Evolutionary conservation across 768 basidiomycete genomes (phyloP).

Genomic region (Panaeolus papilionaceus): DNA sequence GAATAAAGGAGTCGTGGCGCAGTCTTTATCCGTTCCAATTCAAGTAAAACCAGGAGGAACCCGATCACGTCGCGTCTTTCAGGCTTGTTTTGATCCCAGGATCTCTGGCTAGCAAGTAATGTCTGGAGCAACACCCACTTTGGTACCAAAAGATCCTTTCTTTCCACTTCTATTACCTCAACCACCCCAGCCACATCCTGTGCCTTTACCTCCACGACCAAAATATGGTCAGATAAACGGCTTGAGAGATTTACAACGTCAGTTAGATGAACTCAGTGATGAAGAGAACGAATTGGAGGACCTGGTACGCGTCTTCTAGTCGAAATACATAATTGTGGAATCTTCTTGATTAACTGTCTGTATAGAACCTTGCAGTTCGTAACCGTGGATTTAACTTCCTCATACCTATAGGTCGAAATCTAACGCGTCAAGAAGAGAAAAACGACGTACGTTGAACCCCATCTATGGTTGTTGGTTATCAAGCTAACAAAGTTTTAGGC

Average conservation of each 20-base stretch:
- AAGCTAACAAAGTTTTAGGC: constrained; percentile 35
- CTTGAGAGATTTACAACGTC: constrained; percentile 70
- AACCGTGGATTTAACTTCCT: constrained; percentile 72
- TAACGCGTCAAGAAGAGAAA: constrained; percentile 84
- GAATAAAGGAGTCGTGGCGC: neutral
- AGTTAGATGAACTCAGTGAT: constrained; percentile 86
- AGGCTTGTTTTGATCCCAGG: neutral
- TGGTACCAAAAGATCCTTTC: constrained; percentile 66
- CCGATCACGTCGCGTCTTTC: neutral
- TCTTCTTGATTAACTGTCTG: constrained; percentile 17
- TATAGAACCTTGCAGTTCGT: constrained; percentile 58
- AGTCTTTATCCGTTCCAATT: neutral
- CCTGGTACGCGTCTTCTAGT: constrained; percentile 44
- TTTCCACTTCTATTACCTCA: constrained; percentile 74
- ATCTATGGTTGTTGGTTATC: neutral
- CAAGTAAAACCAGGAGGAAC: neutral
- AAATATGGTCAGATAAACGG: constrained; percentile 64
- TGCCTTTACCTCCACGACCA: constrained; percentile 59
- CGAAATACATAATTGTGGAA: neutral
- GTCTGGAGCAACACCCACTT: constrained; percentile 69
- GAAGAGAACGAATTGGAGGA: constrained; percentile 86
- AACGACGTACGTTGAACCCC: constrained; percentile 64
- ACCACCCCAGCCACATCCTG: constrained; percentile 68
- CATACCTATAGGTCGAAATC: constrained; percentile 74
- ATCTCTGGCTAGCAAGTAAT: constrained; percentile 26